phyloP scores from a whole-genome alignment of 192 early-diverging fungal species.

The Lobosporangium transversale region DNA sequence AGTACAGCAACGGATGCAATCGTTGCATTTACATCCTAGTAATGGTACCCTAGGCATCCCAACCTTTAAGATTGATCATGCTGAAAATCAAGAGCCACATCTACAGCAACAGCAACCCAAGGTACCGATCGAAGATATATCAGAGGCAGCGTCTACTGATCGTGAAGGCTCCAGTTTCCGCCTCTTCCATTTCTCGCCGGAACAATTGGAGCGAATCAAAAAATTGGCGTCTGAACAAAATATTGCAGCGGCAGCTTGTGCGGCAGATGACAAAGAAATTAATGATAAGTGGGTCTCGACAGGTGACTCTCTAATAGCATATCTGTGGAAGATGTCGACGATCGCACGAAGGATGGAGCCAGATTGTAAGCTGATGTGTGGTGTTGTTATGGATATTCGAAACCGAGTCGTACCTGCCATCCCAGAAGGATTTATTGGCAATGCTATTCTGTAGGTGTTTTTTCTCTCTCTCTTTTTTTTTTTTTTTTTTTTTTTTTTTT shows the following conservation, averaged over 20 bases:
- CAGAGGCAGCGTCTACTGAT: slow-evolving; percentile 7
- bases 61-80: slow-evolving; percentile 3
- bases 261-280: slow-evolving; percentile 50
- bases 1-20: slow-evolving; percentile 14
- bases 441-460: slow-evolving; percentile 40
- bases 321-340: slow-evolving; percentile 51
- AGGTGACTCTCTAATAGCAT: slow-evolving; percentile 44
- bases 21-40: background rate
- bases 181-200: slow-evolving; percentile 34
- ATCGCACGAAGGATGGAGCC: slow-evolving; percentile 49
- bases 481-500: background rate
- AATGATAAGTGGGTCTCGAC: slow-evolving; percentile 54
- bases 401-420: slow-evolving; percentile 19
- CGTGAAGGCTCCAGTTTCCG: slow-evolving; percentile 17
- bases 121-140: slow-evolving; percentile 7
- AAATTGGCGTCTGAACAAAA: slow-evolving; percentile 50
- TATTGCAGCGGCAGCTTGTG: slow-evolving; percentile 50
- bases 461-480: background rate
- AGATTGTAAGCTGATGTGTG: slow-evolving; percentile 51
- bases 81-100: slow-evolving; percentile 8
- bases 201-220: slow-evolving; percentile 41
- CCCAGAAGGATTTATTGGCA: slow-evolving; percentile 41
- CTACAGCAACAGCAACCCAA: too few relatives aligned
- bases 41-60: background rate
- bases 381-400: slow-evolving; percentile 48